Evolutionary conservation across 1,139 yeast species (phyloP), one percentile per base, ranked within the genome.

Genomic region (Geotrichum klebahnii): DNA sequence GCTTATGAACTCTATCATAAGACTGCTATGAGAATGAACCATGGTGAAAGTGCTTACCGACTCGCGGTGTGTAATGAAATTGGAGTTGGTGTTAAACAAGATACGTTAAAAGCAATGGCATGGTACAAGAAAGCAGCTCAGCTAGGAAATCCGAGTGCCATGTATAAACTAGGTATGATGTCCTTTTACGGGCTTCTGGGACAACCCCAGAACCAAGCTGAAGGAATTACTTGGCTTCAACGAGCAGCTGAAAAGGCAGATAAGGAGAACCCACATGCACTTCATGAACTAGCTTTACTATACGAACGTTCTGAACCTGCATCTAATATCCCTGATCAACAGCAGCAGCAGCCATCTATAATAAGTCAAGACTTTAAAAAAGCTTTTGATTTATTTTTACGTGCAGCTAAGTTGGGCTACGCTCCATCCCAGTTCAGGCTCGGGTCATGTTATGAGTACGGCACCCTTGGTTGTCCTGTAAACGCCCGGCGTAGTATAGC

Each of bases 381-480:
- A 59, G 82, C 96, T 6, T 70, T 88, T 50, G 74, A 81, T 37
- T 79, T 79, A 59, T 90, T 83, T 67, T 76, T 83, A 60, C 79
- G 79, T 55, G 86, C 96, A 3, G 96, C 96, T 4, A 78, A 79
- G 59, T 72, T 81, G 55, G 81, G 82, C 41, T 85, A 90, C 62
- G 72, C 90, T 9, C 80, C 88, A 39, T 86, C 97, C 0, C 95
- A 88, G 66, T 89, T 85, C 61, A 81, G 86, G 58, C 72, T 92
- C 45, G 98, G 97, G 3, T 80, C 81, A 61, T 84, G 89, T 48
- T 89, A 87, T 67, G 97, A 92, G 65, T 80, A 79, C 61, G 97
- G 97, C 4, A 85, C 82, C 52, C 72, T 83, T 53, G 80, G 82
- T 34, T 76, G 90, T 52, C 72, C 74, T 3, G 71, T 77, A 20